Evolutionary conservation across 1,284 basidiomycete species (phyloP).

Genomic region (Moniliophthora roreri): DNA sequence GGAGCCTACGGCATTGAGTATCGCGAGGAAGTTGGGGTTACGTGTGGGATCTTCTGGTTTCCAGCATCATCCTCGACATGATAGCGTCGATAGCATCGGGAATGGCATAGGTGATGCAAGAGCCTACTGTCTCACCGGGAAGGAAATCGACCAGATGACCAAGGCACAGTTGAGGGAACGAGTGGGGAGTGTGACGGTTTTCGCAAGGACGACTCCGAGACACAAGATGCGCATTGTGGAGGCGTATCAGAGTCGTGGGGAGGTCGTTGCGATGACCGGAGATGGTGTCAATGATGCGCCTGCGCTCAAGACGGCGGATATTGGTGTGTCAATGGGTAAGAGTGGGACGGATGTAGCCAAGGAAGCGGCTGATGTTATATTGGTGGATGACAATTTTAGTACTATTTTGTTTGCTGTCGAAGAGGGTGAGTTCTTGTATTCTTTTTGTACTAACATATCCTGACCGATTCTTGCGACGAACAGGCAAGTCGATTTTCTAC

Average conservation of each 20-base stretch:
- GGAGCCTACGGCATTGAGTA: slow-evolving; percentile 87
- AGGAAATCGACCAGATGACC: slow-evolving; percentile 82
- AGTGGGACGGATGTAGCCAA: slow-evolving; percentile 98
- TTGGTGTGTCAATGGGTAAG: slow-evolving; percentile 96
- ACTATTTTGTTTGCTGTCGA: slow-evolving; percentile 94
- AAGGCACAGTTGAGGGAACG: slow-evolving; percentile 81
- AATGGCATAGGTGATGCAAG: slow-evolving; percentile 9
- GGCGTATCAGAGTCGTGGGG: slow-evolving; percentile 87
- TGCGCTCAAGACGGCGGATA: slow-evolving; percentile 96
- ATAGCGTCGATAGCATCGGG: background rate
- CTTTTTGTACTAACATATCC: background rate
- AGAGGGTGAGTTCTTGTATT: slow-evolving; percentile 63
- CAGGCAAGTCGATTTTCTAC: slow-evolving; percentile 96
- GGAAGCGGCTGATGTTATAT: slow-evolving; percentile 95
- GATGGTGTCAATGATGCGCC: slow-evolving; percentile 99
- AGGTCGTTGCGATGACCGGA: slow-evolving; percentile 96
- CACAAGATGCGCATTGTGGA: slow-evolving; percentile 98
- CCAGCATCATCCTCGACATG: too few species aligned
- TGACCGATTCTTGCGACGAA: slow-evolving; percentile 9
- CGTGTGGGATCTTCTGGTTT: slow-evolving; percentile 39
- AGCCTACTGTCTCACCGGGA: slow-evolving; percentile 72
- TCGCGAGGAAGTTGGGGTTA: slow-evolving; percentile 90
- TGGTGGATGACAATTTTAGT: slow-evolving; percentile 97
- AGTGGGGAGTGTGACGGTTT: slow-evolving; percentile 84
- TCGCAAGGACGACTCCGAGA: slow-evolving; percentile 92